phyloP scores from a whole-genome alignment of 2,329 filamentous ascomycete species.

The Dactylella cylindrospora region DNA sequence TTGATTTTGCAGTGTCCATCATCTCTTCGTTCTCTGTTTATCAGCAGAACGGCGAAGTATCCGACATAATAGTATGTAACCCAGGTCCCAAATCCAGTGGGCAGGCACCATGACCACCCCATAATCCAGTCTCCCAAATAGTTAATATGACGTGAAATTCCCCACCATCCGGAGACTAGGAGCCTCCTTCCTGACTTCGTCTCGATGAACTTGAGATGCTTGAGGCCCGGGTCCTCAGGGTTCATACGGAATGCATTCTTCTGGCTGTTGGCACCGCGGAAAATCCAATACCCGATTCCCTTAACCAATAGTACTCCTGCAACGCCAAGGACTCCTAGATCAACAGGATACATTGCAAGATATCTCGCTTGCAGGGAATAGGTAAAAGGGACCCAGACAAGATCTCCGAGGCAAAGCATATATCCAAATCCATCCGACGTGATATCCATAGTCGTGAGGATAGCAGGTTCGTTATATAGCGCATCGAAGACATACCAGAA shows the following conservation, averaged over 20 bases:
- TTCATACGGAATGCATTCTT: constrained; percentile 93
- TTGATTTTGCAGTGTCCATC: constrained; percentile 89
- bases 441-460: constrained; percentile 92
- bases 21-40: constrained; percentile 83
- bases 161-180: constrained; percentile 90
- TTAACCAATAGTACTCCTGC: constrained; percentile 68
- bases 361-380: constrained; percentile 85
- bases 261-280: constrained; percentile 89
- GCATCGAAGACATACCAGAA: constrained; percentile 80
- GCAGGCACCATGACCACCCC: constrained; percentile 85
- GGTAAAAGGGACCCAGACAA: constrained; percentile 88
- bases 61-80: constrained; percentile 93
- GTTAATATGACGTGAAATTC: constrained; percentile 86
- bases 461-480: constrained; percentile 81
- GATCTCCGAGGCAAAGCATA: constrained; percentile 90
- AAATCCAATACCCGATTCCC: constrained; percentile 77
- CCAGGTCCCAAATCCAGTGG: constrained; percentile 84
- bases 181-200: constrained; percentile 80
- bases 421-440: constrained; percentile 91
- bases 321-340: constrained; percentile 70
- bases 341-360: constrained; percentile 75
- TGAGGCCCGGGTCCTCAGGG: constrained; percentile 74
- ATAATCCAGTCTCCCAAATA: constrained; percentile 95
- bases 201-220: constrained; percentile 80
- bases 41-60: constrained; percentile 82